A percentile compares a stretch with the other conserved stretches of the same genome.
Evolutionary conservation across 169 alveolate genomes (phyloP).

Genomic region (Plasmodium vivax): DNA sequence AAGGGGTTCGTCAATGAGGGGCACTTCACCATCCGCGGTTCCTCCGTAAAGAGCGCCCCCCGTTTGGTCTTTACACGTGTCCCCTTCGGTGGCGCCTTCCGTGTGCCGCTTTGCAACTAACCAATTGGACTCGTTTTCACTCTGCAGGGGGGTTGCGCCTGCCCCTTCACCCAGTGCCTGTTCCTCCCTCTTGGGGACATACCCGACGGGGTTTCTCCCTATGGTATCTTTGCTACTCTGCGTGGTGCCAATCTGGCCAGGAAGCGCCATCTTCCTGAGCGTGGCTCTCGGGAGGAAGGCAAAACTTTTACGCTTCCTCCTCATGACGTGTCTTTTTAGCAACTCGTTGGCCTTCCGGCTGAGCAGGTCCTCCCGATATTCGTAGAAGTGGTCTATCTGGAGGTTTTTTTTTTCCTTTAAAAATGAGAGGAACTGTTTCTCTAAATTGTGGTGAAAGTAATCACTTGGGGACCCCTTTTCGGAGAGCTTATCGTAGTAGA

Average conservation of each 20-base stretch:
- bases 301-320: constrained; percentile 19
- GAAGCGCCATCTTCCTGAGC: background rate
- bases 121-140: background rate
- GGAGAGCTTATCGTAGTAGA: constrained; percentile 28
- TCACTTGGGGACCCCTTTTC: background rate
- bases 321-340: constrained; percentile 24
- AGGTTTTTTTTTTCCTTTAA: constrained; percentile 26
- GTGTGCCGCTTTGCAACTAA: background rate
- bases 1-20: no score
- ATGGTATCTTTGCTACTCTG: background rate
- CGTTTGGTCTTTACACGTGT: background rate
- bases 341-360: background rate
- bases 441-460: background rate
- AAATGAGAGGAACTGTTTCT: constrained; percentile 18
- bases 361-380: constrained; percentile 9
- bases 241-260: background rate
- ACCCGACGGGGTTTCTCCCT: background rate
- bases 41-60: background rate
- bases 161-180: background rate
- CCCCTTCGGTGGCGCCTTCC: background rate
- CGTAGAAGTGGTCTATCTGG: constrained; percentile 27
- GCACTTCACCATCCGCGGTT: background rate
- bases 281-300: background rate
- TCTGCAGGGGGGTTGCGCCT: background rate
- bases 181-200: background rate